Evolutionary conservation across 116 monocot genomes (phyloP).

Genomic region (Papilionanthe hybrid): DNA sequence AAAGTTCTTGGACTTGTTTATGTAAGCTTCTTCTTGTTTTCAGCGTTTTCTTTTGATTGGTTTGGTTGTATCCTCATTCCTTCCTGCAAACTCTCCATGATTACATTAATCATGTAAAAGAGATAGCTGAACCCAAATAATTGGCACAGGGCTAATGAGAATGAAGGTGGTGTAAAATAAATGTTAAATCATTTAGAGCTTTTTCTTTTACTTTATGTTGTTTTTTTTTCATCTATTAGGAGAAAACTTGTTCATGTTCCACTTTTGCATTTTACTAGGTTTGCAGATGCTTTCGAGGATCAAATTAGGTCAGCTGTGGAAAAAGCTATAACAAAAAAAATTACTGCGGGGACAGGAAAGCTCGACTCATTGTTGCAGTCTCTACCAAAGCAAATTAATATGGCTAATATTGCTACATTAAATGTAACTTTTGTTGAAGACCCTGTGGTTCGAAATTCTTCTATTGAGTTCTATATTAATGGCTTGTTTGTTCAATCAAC

Average conservation of each 20-base stretch:
- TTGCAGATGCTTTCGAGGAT: slow-evolving; percentile 75
- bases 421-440: slow-evolving; percentile 86
- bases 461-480: slow-evolving; percentile 73
- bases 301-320: slow-evolving; percentile 71
- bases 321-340: slow-evolving; percentile 68
- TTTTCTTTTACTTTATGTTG: background rate
- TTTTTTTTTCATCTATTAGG: background rate
- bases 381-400: slow-evolving; percentile 67
- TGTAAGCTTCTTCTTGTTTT: background rate
- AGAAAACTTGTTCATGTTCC: background rate
- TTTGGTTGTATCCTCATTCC: background rate
- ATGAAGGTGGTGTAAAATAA: background rate
- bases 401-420: slow-evolving; percentile 53
- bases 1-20: background rate
- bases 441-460: slow-evolving; percentile 57
- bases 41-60: background rate
- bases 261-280: slow-evolving; percentile 40
- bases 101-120: background rate
- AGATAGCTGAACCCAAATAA: background rate
- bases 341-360: slow-evolving; percentile 51
- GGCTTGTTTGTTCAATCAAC: slow-evolving; percentile 57
- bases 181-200: background rate
- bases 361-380: slow-evolving; percentile 64
- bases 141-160: background rate
- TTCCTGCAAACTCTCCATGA: background rate